Percentiles rank a stretch among this genome's conserved stretches.
These are phyloP conservation scores for Podila verticillata DNA, from an alignment of 192 early-diverging fungal species.

Conservation along the genomic window DNA sequence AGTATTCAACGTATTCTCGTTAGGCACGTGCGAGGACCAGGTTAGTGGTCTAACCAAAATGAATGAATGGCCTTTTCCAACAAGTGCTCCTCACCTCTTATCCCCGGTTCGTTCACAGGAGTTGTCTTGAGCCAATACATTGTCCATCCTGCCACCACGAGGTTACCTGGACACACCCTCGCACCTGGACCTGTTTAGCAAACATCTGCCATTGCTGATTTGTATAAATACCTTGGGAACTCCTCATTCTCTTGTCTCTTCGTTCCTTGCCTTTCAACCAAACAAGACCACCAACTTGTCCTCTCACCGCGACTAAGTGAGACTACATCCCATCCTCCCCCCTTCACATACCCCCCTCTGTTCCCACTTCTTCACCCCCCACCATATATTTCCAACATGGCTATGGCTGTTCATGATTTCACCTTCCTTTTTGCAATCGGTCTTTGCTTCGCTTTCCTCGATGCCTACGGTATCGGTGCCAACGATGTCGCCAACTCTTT, in stretches of 20 bases:
- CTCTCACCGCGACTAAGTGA: background rate
- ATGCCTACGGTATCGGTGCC: slow-evolving; percentile 84
- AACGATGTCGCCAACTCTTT: slow-evolving; percentile 94
- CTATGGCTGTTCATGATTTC: slow-evolving; percentile 64
- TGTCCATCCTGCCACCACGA: background rate
- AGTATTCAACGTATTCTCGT: too few relatives aligned
- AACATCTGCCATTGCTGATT: background rate
- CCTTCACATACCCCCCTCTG: background rate
- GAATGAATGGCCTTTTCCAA: too few relatives aligned
- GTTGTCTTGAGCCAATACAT: background rate
- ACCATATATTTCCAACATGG: slow-evolving; percentile 4
- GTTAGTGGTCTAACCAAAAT: too few relatives aligned
- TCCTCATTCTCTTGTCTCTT: background rate
- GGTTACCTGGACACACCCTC: background rate
- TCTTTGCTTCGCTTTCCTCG: slow-evolving; percentile 67
- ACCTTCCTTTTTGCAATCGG: slow-evolving; percentile 73
- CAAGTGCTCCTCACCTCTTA: background rate
- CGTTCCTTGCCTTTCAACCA: slow-evolving; percentile 1
- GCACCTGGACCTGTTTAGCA: background rate
- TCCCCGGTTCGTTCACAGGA: background rate
- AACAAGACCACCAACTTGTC: slow-evolving; percentile 1
- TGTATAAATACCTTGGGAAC: background rate
- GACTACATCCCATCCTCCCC: background rate
- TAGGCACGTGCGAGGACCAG: too few relatives aligned
- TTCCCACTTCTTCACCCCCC: background rate